phyloP scores from a whole-genome alignment of 164 flowering plant genomes.

The Sedum album region DNA sequence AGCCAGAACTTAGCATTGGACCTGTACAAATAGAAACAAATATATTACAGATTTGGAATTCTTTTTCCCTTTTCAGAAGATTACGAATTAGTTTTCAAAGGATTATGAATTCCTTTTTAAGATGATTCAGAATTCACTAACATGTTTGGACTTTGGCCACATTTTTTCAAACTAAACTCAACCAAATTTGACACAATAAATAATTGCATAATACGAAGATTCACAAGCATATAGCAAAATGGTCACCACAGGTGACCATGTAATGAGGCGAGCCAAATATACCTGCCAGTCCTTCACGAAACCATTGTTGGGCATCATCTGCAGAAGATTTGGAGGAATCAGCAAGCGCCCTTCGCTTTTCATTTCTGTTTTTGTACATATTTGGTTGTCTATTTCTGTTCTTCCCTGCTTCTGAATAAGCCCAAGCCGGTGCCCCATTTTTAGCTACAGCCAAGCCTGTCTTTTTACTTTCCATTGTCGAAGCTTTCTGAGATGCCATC shows the following conservation, averaged over 20 bases:
- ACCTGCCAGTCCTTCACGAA: slow-evolving; percentile 95
- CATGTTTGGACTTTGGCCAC: neutral
- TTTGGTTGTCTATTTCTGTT: slow-evolving; percentile 30
- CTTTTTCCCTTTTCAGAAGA: too few species aligned
- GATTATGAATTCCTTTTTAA: too few species aligned
- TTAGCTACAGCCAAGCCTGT: slow-evolving; percentile 52
- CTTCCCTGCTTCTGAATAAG: slow-evolving; percentile 34
- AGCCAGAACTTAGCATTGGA: slow-evolving; percentile 79
- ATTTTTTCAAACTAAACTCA: neutral
- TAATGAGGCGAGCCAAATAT: slow-evolving; percentile 10
- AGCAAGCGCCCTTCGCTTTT: slow-evolving; percentile 50
- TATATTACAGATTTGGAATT: neutral
- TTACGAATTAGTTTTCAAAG: too few species aligned
- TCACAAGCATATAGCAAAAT: neutral
- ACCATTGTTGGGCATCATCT: slow-evolving; percentile 85
- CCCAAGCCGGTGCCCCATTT: slow-evolving; percentile 34
- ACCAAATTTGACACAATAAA: neutral
- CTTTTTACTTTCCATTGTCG: slow-evolving; percentile 22
- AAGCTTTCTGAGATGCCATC: slow-evolving; percentile 31
- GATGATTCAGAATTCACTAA: neutral
- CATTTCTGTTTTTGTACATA: slow-evolving; percentile 24
- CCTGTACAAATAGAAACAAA: slow-evolving; percentile 32
- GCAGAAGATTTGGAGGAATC: slow-evolving; percentile 32
- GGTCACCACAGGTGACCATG: neutral
- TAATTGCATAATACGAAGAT: neutral